Conservation (phyloP, 305 asterid species). For the Fraxinus paxiana region DNA sequence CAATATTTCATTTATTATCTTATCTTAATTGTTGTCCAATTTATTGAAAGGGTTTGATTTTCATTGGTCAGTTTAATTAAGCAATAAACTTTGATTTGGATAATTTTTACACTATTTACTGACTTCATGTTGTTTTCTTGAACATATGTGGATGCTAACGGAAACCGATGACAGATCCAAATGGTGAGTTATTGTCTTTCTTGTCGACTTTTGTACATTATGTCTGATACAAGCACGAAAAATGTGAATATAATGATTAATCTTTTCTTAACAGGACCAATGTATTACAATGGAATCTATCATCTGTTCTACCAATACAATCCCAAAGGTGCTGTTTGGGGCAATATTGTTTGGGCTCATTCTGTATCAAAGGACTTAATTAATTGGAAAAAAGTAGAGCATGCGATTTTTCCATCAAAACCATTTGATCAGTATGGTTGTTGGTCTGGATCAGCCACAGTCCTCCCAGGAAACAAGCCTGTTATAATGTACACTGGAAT, state of each 20-base stretch:
- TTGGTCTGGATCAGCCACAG: conserved; percentile 52
- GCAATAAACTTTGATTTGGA: not conserved
- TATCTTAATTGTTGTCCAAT: not conserved
- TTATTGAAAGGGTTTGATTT: not conserved
- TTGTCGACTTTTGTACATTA: not conserved
- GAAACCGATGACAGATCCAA: conserved; percentile 36
- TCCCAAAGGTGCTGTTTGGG: conserved; percentile 52
- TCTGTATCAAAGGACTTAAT: conserved; percentile 41
- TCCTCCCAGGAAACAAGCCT: conserved; percentile 45
- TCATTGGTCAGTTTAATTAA: not conserved
- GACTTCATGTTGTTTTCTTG: conserved; percentile 14
- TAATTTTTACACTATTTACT: not conserved
- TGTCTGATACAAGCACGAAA: not conserved
- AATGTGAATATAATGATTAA: not conserved
- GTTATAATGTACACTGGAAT: conserved; percentile 51
- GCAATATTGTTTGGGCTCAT: conserved; percentile 55
- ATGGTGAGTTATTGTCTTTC: conserved; percentile 27
- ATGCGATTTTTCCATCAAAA: conserved; percentile 38
- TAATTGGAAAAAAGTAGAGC: conserved; percentile 33
- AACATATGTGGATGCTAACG: conserved; percentile 26
- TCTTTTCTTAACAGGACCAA: conserved; percentile 34
- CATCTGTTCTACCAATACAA: conserved; percentile 49
- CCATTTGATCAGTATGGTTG: conserved; percentile 34
- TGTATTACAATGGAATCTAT: conserved; percentile 42
- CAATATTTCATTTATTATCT: not conserved